Evolutionary conservation across 306 rosid species (phyloP), one percentile per base, ranked within the genome.

Genomic region (Datisca glomerata): DNA sequence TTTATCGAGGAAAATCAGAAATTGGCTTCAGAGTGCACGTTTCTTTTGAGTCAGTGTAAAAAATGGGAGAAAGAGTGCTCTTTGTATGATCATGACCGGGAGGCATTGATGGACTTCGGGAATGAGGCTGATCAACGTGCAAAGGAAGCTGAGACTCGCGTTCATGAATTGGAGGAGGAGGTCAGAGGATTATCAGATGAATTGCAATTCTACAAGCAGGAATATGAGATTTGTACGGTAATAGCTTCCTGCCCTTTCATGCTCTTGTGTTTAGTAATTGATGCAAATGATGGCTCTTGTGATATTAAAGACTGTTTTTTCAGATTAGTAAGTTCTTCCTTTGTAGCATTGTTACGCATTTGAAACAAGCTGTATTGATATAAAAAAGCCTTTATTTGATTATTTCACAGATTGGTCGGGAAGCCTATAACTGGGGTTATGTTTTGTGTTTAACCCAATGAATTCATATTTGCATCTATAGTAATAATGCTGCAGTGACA

Each of bases 41-140:
- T 54, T 39, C 60, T 84, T 12, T 41, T 85, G 57, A 53, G 11
- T 0, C 70, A 78, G 45, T 69, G 95, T 34, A 64, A 63, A 1
- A 76, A 70, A 12, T 73, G 63, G 86, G 91, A 84, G 53, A 75
- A 59, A 18, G 86, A 91, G 51, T 77, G 93, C 47, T 59, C 74
- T 10, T 57, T 91, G n/a, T 91, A 77, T 20, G 96, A 91, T 43
- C 70, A 47, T 28, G 98, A 91, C 56, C 62, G 94, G 17, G 96
- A 91, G 42, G 81, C 71, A 2, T 62, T 91, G 76, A 91, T 91
- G 98, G 98, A 91, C 44, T 84, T 91, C 3, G 96, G 93, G 49
- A 80, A 89, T 18, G 92, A 91, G 43, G 93, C 98, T 13, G 98
- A 91, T 57, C 78, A 80, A 63, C 75, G 86, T 21, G 96, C 93